Evolutionary conservation across 192 early-diverging fungal species (phyloP).

Genomic region (Backusella luteola): DNA sequence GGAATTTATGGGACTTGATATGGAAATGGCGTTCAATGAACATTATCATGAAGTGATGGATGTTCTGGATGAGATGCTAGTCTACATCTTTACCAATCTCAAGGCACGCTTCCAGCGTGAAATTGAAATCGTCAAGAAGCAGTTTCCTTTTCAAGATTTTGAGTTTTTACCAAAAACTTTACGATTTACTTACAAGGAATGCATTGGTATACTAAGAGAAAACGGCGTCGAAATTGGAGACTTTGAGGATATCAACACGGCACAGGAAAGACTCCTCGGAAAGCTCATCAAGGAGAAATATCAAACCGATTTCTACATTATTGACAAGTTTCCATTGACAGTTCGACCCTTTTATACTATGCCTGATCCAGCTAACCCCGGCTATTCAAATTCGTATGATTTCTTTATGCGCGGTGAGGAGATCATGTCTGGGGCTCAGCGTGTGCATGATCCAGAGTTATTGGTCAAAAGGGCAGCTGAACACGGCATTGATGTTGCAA

Average conservation of each 20-base stretch:
- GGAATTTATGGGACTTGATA: conserved; percentile 96
- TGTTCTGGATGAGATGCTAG: conserved; percentile 88
- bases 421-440: conserved; percentile 99
- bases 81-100: conserved; percentile 88
- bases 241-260: conserved; percentile 90
- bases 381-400: conserved; percentile 99
- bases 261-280: conserved; percentile 82
- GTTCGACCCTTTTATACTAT: conserved; percentile 99
- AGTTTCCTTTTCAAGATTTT: conserved; percentile 93
- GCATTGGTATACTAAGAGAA: conserved; percentile 81
- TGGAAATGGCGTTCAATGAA: conserved; percentile 99
- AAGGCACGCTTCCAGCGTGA: conserved; percentile 82
- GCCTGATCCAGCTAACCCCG: conserved; percentile 85
- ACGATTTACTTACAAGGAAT: conserved; percentile 86
- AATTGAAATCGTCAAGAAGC: conserved; percentile 80
- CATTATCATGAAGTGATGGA: conserved; percentile 99
- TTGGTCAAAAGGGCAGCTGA: conserved; percentile 75
- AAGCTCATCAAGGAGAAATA: conserved; percentile 90
- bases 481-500: conserved; percentile 70
- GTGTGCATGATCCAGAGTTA: conserved; percentile 88
- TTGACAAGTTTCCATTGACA: conserved; percentile 98
- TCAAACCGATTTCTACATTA: conserved; percentile 97
- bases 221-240: conserved; percentile 89
- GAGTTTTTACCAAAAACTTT: conserved; percentile 81
- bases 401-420: conserved; percentile 99